Evolutionary conservation across 495 filamentous ascomycete species (phyloP).

Genomic region (Penicillium psychrofluorescens): DNA sequence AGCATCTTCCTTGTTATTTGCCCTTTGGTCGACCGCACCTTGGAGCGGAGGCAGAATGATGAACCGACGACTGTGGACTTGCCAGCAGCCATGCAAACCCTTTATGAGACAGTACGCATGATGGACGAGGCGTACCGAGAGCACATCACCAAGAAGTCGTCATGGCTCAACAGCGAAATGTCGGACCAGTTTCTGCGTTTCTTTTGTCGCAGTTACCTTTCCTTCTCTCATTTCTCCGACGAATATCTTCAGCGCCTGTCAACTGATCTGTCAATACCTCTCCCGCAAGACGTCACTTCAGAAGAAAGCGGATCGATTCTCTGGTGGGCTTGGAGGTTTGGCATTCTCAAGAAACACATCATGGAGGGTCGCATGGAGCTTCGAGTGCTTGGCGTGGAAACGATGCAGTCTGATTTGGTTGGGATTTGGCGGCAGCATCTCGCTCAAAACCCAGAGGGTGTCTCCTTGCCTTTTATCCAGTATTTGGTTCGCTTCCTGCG

Average conservation of each 20-base stretch:
- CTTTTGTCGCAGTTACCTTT: slow-evolving; percentile 18
- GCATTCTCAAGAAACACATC: slow-evolving; percentile 60
- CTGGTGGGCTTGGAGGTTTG: slow-evolving; percentile 62
- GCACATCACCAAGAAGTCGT: slow-evolving; percentile 31
- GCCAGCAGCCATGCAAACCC: slow-evolving; percentile 2
- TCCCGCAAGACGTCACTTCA: slow-evolving; percentile 24
- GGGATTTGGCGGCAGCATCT: slow-evolving; percentile 49
- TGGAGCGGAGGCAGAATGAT: too few species aligned
- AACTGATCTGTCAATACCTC: slow-evolving; percentile 27
- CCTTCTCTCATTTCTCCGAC: slow-evolving; percentile 13
- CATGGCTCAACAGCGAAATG: slow-evolving; percentile 29
- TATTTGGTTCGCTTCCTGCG: slow-evolving; percentile 62
- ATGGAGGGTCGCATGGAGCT: slow-evolving; percentile 84
- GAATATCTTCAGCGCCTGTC: slow-evolving; percentile 24
- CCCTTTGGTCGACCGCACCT: too few species aligned
- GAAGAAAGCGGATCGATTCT: slow-evolving; percentile 38
- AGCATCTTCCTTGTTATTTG: too few species aligned
- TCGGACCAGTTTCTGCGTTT: slow-evolving; percentile 24
- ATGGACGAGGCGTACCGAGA: slow-evolving; percentile 28
- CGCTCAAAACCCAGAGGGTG: slow-evolving; percentile 24
- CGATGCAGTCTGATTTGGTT: slow-evolving; percentile 68
- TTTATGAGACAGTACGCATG: slow-evolving; percentile 21
- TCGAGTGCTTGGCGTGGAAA: slow-evolving; percentile 62
- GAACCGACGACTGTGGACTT: too few species aligned
- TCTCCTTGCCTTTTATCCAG: slow-evolving; percentile 47